Evolutionary conservation across 2,329 filamentous ascomycete genomes (phyloP).

Genomic region (Xylariomycetidae sp.): DNA sequence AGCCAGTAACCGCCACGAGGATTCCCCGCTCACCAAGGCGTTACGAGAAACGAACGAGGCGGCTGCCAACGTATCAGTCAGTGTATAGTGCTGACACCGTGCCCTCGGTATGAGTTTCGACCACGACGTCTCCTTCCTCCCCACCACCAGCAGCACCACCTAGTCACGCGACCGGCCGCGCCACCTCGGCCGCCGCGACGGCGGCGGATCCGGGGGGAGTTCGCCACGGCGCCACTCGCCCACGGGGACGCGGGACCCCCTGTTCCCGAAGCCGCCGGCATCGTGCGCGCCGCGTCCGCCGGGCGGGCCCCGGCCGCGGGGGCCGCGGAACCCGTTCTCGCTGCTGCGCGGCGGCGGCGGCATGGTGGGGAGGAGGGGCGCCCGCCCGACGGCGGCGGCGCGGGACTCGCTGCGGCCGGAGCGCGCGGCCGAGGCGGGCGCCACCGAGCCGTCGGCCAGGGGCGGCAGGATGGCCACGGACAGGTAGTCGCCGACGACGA

Average conservation of each 20-base stretch:
- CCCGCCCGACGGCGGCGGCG: constrained; percentile 22
- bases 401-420: constrained; percentile 37
- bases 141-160: no score
- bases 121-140: no score
- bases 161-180: no score
- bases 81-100: no score
- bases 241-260: constrained; percentile 36
- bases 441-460: constrained; percentile 65
- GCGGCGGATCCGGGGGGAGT: constrained; percentile 47
- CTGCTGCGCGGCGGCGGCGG: constrained; percentile 12
- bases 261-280: constrained; percentile 32
- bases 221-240: constrained; percentile 66
- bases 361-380: no score
- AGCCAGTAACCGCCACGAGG: no score
- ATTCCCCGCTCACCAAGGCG: no score
- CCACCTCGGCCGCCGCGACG: constrained; percentile 31
- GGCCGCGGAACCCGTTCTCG: constrained; percentile 2
- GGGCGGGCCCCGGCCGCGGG: constrained; percentile 5
- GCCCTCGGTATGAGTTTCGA: no score
- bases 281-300: constrained; percentile 25
- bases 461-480: constrained; percentile 77
- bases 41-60: no score
- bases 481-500: constrained; percentile 85
- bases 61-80: no score
- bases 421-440: constrained; percentile 50